Conservation (phyloP, 163 green algal species). For the Volvox carteri region DNA sequence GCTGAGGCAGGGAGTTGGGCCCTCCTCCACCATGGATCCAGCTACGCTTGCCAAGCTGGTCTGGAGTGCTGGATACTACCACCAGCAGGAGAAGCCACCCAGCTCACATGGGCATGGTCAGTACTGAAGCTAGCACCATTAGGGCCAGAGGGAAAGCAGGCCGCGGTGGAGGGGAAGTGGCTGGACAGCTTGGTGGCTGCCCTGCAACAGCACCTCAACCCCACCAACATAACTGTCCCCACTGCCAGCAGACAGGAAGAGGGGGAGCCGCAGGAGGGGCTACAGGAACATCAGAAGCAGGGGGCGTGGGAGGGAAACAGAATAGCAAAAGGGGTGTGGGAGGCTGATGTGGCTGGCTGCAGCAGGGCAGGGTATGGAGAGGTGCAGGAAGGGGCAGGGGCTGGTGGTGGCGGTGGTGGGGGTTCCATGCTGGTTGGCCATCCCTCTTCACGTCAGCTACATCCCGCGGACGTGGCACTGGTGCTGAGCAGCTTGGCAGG, state of each 20-base stretch:
- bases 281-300: background rate
- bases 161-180: background rate
- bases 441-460: too few relatives aligned
- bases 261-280: too few relatives aligned
- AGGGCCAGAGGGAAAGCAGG: background rate
- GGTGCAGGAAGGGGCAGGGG: background rate
- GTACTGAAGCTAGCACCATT: conserved; percentile 17
- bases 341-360: background rate
- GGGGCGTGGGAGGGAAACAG: background rate
- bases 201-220: background rate
- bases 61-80: conserved; percentile 10
- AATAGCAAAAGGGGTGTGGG: background rate
- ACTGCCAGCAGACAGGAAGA: too few relatives aligned
- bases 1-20: background rate
- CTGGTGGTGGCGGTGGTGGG: background rate
- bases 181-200: background rate
- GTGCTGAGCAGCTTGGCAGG: conserved; percentile 38
- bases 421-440: too few relatives aligned
- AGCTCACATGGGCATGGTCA: too few relatives aligned
- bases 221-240: too few relatives aligned
- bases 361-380: background rate
- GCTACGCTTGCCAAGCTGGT: conserved; percentile 28
- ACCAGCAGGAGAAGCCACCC: too few relatives aligned
- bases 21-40: background rate
- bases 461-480: conserved; percentile 34